phyloP scores from a whole-genome alignment of 2,329 filamentous ascomycete species.

The Cadophora malorum region DNA sequence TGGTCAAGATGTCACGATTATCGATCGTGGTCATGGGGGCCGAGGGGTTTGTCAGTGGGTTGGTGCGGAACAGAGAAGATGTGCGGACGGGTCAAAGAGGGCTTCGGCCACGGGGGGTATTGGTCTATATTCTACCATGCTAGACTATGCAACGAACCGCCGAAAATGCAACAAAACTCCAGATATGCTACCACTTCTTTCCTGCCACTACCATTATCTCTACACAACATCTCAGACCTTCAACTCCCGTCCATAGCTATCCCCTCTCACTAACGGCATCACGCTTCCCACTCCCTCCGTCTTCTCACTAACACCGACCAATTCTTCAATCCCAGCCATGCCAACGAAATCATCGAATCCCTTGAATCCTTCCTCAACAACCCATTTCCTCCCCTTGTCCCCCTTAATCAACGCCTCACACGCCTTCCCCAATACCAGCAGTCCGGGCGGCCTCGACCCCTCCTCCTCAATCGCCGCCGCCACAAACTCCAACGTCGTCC shows the following conservation, averaged over 20 bases:
- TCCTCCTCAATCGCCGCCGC: conserved; percentile 85
- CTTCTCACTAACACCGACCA: conserved; percentile 21
- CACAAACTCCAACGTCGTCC: conserved; percentile 82
- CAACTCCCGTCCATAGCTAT: conserved; percentile 34
- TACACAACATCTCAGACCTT: conserved; percentile 26
- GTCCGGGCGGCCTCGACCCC: conserved; percentile 85
- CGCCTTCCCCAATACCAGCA: conserved; percentile 83
- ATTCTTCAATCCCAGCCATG: conserved; percentile 32
- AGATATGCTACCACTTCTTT: too few relatives aligned
- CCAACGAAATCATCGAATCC: conserved; percentile 62
- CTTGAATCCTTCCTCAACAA: conserved; percentile 85
- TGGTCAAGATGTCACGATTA: too few relatives aligned
- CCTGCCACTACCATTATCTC: too few relatives aligned
- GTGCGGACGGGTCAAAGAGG: too few relatives aligned
- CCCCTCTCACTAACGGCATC: conserved; percentile 28
- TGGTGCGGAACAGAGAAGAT: neutral
- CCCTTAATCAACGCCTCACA: conserved; percentile 77
- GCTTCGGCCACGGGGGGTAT: neutral
- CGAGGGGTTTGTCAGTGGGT: neutral
- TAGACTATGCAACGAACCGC: neutral
- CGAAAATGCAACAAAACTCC: conserved; percentile 12
- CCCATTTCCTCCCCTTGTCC: conserved; percentile 70
- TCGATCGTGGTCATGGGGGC: neutral
- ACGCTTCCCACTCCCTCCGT: conserved; percentile 20
- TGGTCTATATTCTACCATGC: conserved; percentile 18